Evolutionary conservation across 139 green algal species (phyloP), one percentile per base, ranked within the genome.

Genomic region (Coelastrella sp.): DNA sequence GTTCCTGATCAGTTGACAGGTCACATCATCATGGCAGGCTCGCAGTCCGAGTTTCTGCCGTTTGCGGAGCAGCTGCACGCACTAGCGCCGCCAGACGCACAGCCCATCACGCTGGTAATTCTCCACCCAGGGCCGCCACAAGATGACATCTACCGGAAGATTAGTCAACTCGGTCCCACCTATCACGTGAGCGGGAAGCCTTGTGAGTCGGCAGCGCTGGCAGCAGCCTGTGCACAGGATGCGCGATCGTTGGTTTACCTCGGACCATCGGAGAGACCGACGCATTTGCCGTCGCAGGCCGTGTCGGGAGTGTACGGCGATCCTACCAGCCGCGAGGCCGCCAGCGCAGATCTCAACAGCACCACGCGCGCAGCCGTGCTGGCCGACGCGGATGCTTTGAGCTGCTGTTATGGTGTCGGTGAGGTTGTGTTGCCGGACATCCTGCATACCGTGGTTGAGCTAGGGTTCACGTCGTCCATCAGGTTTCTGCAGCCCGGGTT

Each of bases 401-500:
- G 94, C 72, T 89, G 89, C 9, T 95, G 92, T 72, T 96, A 96
- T 72, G 88, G 80, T 2, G 68, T 79, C 1, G 80, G 80, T 6
- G 80, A 86, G 59, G 81, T 75, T 17, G 27, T 87, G 57, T 59
- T 87, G 71, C 81, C 81, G 2, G 69, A 79, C 30, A 82, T 41
- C 51, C 43, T 87, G 69, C 53, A 80, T 40, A 86, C 80, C 4
- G 67, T 98, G 7, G 91, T 96, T 67, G 94, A 98, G 89, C 92
- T 98, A 32, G 90, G 91, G 4, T 96, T 95, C 86, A 98, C 94
- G 2, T 92, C 85, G 6, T 92, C 86, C 19, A 87, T 95, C 9
- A 86, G 90, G 13, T 98, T 97, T 84, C 89, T 98, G 63, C 94
- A 98, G 85, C 92, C 94, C 2, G 94, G 94, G 30, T 80, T 97